Evolutionary conservation across 169 alveolate genomes (phyloP).

Genomic region (Pseudocohnilembus persalinus): DNA sequence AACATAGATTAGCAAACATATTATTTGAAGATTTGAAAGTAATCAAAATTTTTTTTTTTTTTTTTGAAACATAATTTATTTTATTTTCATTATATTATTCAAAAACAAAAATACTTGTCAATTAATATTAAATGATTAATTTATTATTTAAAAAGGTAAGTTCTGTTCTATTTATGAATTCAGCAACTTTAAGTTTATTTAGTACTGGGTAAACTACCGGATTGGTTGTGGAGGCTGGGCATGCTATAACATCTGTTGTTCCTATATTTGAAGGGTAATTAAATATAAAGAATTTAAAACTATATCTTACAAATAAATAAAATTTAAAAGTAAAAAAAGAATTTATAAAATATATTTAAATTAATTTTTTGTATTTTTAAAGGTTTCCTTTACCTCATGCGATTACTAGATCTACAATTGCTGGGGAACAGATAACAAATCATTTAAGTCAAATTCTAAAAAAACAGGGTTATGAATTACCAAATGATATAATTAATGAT

Average conservation of each 20-base stretch:
- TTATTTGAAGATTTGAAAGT: slow-evolving; percentile 43
- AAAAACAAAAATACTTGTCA: background rate
- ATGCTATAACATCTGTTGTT: slow-evolving; percentile 46
- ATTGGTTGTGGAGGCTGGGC: slow-evolving; percentile 50
- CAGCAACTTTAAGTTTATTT: slow-evolving; percentile 37
- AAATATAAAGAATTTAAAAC: too few species aligned
- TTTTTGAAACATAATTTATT: background rate
- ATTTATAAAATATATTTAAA: slow-evolving; percentile 14
- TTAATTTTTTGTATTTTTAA: slow-evolving; percentile 14
- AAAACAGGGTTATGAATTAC: background rate
- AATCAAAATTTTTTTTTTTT: background rate
- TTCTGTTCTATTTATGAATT: slow-evolving; percentile 39
- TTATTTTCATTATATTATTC: background rate
- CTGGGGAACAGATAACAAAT: background rate
- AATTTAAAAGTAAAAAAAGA: slow-evolving; percentile 28
- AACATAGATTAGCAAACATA: slow-evolving; percentile 31
- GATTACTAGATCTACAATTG: background rate
- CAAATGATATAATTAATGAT: slow-evolving; percentile 33
- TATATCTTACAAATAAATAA: too few species aligned
- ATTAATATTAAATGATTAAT: too few species aligned
- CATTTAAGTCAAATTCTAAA: background rate
- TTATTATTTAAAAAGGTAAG: background rate
- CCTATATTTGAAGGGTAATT: slow-evolving; percentile 57
- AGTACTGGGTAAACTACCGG: slow-evolving; percentile 48
- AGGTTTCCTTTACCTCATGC: slow-evolving; percentile 8